phyloP scores from a whole-genome alignment of 345 rosid genomes.

The Linum usitatissimum region DNA sequence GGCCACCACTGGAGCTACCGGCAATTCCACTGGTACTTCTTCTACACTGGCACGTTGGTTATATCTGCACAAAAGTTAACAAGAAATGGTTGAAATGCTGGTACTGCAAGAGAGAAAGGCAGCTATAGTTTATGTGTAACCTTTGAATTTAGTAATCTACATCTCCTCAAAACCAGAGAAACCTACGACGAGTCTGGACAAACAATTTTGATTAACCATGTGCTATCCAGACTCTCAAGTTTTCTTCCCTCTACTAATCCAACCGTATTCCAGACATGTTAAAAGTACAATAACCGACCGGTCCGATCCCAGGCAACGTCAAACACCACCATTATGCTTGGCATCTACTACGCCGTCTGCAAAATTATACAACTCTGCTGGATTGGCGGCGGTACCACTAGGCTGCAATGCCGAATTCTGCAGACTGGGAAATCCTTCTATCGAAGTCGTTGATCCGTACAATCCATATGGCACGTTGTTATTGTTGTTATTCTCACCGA shows the following conservation, averaged over 20 bases:
- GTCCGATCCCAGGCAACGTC: neutral
- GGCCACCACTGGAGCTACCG: neutral
- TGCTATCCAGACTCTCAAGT: no score
- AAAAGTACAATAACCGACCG: no score
- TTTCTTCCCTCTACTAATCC: no score
- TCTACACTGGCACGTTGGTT: neutral
- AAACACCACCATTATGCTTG: conserved; percentile 7
- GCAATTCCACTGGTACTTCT: conserved; percentile 1
- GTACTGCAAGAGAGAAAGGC: no score
- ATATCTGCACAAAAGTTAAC: no score
- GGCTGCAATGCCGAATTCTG: conserved; percentile 15
- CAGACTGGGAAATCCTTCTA: conserved; percentile 38
- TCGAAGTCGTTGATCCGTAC: conserved; percentile 26
- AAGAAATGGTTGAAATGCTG: no score
- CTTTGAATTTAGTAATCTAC: neutral
- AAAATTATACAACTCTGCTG: conserved; percentile 21
- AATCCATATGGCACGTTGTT: conserved; percentile 13
- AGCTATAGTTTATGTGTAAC: neutral
- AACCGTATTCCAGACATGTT: no score
- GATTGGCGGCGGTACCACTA: conserved; percentile 9
- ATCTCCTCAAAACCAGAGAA: neutral
- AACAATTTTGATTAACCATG: no score
- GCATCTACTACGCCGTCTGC: conserved; percentile 25
- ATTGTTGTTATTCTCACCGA: conserved; percentile 11
- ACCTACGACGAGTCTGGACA: neutral